Percentiles rank a stretch among this genome's conserved stretches.
These are phyloP conservation scores for Paracamarosporium sp. DNA, from an alignment of 2,329 filamentous ascomycete genomes.

Conservation along the genomic window DNA sequence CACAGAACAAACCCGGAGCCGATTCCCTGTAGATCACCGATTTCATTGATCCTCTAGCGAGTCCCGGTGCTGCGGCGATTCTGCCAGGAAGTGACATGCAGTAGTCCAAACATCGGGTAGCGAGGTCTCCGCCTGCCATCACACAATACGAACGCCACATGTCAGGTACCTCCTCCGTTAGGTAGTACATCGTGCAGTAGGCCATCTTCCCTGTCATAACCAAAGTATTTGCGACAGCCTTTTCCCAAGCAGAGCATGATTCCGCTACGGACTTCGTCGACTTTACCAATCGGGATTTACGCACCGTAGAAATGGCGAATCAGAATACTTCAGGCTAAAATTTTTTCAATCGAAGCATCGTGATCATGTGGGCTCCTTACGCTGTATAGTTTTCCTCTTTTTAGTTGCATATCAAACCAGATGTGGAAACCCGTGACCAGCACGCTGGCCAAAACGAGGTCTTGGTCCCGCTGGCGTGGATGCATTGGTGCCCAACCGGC, in stretches of 20 bases:
- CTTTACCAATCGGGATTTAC: not conserved
- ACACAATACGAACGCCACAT: not conserved
- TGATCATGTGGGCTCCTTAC: too few relatives aligned
- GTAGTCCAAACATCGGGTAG: conserved; percentile 2
- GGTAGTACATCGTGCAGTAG: not conserved
- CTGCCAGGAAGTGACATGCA: not conserved
- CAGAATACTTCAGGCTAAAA: too few relatives aligned
- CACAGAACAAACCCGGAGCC: not conserved
- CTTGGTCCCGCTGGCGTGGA: too few relatives aligned
- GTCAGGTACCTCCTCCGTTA: not conserved
- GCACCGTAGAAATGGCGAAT: not conserved
- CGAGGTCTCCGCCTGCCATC: not conserved
- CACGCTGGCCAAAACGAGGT: too few relatives aligned
- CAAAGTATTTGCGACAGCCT: not conserved
- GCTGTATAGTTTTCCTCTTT: too few relatives aligned
- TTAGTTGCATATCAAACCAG: too few relatives aligned
- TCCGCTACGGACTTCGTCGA: not conserved
- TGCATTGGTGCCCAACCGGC: too few relatives aligned
- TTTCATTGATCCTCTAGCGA: not conserved
- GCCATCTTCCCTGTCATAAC: not conserved
- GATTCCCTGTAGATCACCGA: not conserved
- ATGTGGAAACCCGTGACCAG: too few relatives aligned
- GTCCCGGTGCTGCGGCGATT: not conserved
- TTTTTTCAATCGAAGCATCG: too few relatives aligned
- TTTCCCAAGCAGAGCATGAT: not conserved